Percentiles rank a stretch among this genome's conserved stretches.
Conservation (phyloP, 2,329 filamentous ascomycete genomes). For the Didymellaceae sp. region DNA sequence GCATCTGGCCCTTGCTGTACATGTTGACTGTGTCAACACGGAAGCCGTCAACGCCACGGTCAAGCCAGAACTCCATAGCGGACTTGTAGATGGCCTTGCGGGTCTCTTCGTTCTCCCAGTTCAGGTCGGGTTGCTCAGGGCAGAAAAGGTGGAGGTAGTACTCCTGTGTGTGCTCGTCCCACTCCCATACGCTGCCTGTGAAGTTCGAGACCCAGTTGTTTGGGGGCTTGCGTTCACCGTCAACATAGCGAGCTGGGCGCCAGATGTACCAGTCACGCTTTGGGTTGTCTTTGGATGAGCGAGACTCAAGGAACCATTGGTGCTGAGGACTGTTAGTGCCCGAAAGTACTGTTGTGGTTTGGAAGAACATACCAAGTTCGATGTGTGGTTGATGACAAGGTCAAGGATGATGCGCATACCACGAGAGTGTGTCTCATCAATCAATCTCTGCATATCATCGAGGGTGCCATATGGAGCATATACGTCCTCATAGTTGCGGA, state of each 20-base stretch:
- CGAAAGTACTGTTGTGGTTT: too few relatives aligned
- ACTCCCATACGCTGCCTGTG: conserved; percentile 70
- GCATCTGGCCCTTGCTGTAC: conserved; percentile 46
- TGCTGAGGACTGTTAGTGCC: conserved; percentile 46
- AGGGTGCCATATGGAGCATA: conserved; percentile 50
- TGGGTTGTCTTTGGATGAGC: conserved; percentile 55
- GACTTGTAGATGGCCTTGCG: conserved; percentile 71
- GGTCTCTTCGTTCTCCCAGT: conserved; percentile 76
- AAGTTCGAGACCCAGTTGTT: conserved; percentile 76
- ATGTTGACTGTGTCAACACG: conserved; percentile 50
- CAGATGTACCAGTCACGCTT: conserved; percentile 66
- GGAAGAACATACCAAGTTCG: conserved; percentile 35
- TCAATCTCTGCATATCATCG: conserved; percentile 48
- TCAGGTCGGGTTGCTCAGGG: conserved; percentile 80
- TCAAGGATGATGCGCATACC: conserved; percentile 51
- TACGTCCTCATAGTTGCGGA: conserved; percentile 50
- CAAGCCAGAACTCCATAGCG: conserved; percentile 80
- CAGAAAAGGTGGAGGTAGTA: conserved; percentile 82
- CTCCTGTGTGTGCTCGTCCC: conserved; percentile 71
- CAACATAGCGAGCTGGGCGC: conserved; percentile 53
- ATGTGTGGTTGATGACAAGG: conserved; percentile 52
- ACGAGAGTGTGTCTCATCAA: conserved; percentile 43
- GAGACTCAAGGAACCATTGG: conserved; percentile 64
- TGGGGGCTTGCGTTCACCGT: conserved; percentile 70
- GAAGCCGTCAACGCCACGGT: conserved; percentile 66